A percentile compares a stretch with the other conserved stretches of the same genome.
Conservation (phyloP, 2,329 filamentous ascomycete genomes). For the Cladophialophora immunda region DNA sequence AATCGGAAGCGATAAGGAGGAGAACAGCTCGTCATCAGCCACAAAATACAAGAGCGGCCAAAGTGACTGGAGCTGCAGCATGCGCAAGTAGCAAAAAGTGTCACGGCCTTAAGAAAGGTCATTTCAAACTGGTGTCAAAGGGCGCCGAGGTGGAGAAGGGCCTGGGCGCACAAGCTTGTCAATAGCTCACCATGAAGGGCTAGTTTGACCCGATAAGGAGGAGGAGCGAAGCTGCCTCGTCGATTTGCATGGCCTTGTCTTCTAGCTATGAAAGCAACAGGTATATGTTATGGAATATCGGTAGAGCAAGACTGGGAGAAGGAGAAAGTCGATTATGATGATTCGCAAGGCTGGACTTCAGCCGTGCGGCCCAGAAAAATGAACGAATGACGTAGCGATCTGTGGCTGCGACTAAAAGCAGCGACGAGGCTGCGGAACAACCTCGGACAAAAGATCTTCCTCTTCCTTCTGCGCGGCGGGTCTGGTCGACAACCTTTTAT, state of each 20-base stretch:
- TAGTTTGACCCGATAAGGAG: not conserved
- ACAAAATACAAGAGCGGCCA: not conserved
- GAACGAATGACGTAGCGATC: not conserved
- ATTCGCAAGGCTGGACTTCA: not conserved
- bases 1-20: not conserved
- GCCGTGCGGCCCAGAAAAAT: not conserved
- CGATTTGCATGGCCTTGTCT: too few relatives aligned
- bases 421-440: not conserved
- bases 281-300: not conserved
- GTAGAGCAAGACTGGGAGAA: not conserved
- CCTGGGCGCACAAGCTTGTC: not conserved
- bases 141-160: not conserved
- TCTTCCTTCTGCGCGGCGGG: not conserved
- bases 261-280: too few relatives aligned
- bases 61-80: too few relatives aligned
- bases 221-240: not conserved
- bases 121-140: not conserved
- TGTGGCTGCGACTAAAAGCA: not conserved
- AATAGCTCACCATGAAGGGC: not conserved
- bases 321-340: not conserved
- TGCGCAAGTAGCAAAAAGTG: not conserved
- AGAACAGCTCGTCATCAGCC: not conserved
- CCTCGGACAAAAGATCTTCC: constrained; percentile 12
- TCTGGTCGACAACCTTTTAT: not conserved
- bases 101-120: not conserved